Evolutionary conservation across 1,139 yeast genomes (phyloP), one percentile per base, ranked within the genome.

Genomic region (Blastobotrys serpentis): DNA sequence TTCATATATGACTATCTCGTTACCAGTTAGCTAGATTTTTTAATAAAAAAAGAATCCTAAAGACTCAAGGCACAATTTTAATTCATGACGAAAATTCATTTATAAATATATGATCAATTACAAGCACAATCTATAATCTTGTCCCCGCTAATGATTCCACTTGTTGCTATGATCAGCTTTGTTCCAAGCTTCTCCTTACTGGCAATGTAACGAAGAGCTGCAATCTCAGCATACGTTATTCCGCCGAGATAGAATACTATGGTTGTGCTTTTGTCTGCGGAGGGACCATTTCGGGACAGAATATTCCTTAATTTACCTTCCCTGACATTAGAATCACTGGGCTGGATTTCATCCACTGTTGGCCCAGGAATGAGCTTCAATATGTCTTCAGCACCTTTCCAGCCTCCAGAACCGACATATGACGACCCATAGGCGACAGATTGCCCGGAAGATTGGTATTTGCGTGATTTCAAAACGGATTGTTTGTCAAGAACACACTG

Each of bases 171-270:
- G 1, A 80, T 54, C 36, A 84, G 56, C 56, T 73, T 72, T 14
- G 58, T 56, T 8, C 54, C 46, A 10, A 41, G 46, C 33, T 51
- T 48, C n/a, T 52, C 46, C 47, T 68, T 66, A 46, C 69, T 66
- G 47, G 83, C 78, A 25, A 84, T 68, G 49, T 74, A 75, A 57
- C 82, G 72, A 48, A 86, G 71, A 16, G 88, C 81, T 10, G 87
- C 76, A 10, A 86, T 70, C 63, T 87, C 96, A 11, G 88, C 77
- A 61, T 84, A 77, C 0, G 95, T 85, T n/a, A 86, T 70, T 0
- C 96, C 96, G 6, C 96, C 96, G 37, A 87, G 64, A 25, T 85
- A 68, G 30, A 84, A 74, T 45, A 77, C 78, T 61, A 73, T 72
- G 26, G 64, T 68, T 17, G 65, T 64, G 14, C 64, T 68, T 53